A percentile compares a stretch with the other conserved stretches of the same genome.
Evolutionary conservation across 768 basidiomycete genomes (phyloP).

Genomic region (Mycena belliarum): DNA sequence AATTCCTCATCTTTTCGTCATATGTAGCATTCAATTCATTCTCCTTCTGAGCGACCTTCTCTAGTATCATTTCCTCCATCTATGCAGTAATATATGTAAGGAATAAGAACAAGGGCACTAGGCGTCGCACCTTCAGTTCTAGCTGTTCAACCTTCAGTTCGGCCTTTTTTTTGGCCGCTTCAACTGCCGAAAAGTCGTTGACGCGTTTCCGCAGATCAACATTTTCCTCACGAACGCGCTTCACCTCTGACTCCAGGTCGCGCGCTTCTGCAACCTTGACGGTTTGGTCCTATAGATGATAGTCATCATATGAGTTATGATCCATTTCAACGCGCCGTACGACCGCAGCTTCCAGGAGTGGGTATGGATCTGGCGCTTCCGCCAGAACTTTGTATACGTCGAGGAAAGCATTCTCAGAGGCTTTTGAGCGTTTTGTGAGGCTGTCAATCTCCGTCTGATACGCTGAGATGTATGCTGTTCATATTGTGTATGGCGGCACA

Average conservation of each 20-base stretch:
- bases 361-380: conserved; percentile 97
- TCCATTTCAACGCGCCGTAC: too few relatives aligned
- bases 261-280: conserved; percentile 84
- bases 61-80: conserved; percentile 95
- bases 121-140: conserved; percentile 70
- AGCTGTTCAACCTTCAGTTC: conserved; percentile 74
- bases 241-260: conserved; percentile 73
- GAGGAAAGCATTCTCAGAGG: conserved; percentile 94
- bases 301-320: not conserved
- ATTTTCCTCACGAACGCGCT: conserved; percentile 79
- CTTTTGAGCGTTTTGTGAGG: conserved; percentile 89
- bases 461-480: conserved; percentile 44
- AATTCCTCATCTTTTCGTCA: conserved; percentile 94
- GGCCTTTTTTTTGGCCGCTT: conserved; percentile 74
- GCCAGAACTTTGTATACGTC: conserved; percentile 95
- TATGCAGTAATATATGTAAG: conserved; percentile 30
- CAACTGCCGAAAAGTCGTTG: conserved; percentile 61
- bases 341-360: conserved; percentile 91
- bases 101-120: not conserved
- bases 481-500: not conserved
- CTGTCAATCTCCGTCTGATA: conserved; percentile 97
- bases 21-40: conserved; percentile 96
- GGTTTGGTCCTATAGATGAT: conserved; percentile 75
- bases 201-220: conserved; percentile 71
- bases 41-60: conserved; percentile 89